Evolutionary conservation across 1,284 basidiomycete genomes (phyloP).

Genomic region (Spongiforma sp.): DNA sequence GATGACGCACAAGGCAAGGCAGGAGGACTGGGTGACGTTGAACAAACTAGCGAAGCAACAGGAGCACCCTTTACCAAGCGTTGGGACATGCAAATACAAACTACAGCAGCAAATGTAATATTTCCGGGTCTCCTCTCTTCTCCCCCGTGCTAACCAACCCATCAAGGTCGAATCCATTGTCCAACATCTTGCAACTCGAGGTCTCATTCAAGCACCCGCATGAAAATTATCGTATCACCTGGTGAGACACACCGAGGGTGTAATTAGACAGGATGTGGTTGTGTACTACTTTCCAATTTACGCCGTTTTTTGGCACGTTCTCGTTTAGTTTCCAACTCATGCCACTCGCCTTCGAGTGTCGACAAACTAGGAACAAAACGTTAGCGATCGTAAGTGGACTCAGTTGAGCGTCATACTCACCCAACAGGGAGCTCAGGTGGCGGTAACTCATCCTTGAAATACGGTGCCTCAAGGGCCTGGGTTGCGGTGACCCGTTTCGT

Average conservation of each 20-base stretch:
- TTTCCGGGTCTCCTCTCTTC: neutral
- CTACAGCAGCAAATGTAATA: slow-evolving; percentile 80
- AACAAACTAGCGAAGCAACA: slow-evolving; percentile 83
- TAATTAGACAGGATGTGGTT: slow-evolving; percentile 36
- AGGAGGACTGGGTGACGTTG: slow-evolving; percentile 88
- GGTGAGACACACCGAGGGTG: slow-evolving; percentile 16
- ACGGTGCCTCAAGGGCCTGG: slow-evolving; percentile 81
- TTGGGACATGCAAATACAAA: slow-evolving; percentile 90
- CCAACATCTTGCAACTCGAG: slow-evolving; percentile 75
- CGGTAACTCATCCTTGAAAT: slow-evolving; percentile 86
- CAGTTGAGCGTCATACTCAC: slow-evolving; percentile 51
- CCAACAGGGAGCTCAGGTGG: slow-evolving; percentile 75
- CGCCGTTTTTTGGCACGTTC: slow-evolving; percentile 79
- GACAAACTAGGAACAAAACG: slow-evolving; percentile 54
- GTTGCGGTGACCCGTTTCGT: slow-evolving; percentile 75
- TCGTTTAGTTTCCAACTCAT: slow-evolving; percentile 89
- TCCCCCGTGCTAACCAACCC: slow-evolving; percentile 9
- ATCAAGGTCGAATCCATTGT: slow-evolving; percentile 80
- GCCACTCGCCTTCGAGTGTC: slow-evolving; percentile 91
- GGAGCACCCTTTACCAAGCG: slow-evolving; percentile 88
- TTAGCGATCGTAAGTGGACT: slow-evolving; percentile 20
- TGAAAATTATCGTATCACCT: slow-evolving; percentile 23
- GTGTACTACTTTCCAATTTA: slow-evolving; percentile 47
- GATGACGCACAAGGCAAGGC: slow-evolving; percentile 92
- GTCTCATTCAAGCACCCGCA: slow-evolving; percentile 52